Percentiles rank a stretch among this genome's conserved stretches.
These are phyloP conservation scores for Eucalyptus regnans DNA, from an alignment of 345 rosid species.

Conservation along the genomic window DNA sequence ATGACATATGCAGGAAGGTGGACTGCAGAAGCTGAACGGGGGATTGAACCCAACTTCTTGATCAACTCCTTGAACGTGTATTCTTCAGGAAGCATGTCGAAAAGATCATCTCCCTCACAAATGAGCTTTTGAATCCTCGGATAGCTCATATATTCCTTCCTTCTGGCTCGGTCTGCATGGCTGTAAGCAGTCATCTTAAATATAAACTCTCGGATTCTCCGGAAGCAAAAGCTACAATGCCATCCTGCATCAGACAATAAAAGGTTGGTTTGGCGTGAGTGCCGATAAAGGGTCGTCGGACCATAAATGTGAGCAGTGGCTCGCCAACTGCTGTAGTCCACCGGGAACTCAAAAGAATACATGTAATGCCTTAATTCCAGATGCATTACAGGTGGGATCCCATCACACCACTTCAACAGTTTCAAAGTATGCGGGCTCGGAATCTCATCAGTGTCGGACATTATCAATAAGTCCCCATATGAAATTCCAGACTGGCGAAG, in stretches of 20 bases:
- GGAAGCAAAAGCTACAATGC: constrained; percentile 93
- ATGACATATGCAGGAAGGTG: constrained; percentile 81
- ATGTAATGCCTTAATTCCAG: constrained; percentile 68
- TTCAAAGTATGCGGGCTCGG: constrained; percentile 79
- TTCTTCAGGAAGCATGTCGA: constrained; percentile 88
- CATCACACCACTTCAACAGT: constrained; percentile 77
- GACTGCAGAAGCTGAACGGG: constrained; percentile 77
- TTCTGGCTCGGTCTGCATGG: constrained; percentile 78
- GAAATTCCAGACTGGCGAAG: constrained; percentile 49
- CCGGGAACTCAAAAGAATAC: constrained; percentile 89
- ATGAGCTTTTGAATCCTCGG: constrained; percentile 55
- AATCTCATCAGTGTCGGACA: constrained; percentile 81
- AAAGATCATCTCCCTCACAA: constrained; percentile 67
- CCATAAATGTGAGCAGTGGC: constrained; percentile 43
- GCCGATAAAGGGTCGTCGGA: constrained; percentile 50
- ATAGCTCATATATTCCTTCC: constrained; percentile 28
- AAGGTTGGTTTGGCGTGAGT: constrained; percentile 53
- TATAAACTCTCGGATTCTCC: constrained; percentile 47
- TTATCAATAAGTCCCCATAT: constrained; percentile 58
- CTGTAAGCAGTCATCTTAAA: constrained; percentile 93
- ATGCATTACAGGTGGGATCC: constrained; percentile 54
- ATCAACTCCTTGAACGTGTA: constrained; percentile 68
- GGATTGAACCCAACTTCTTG: constrained; percentile 72
- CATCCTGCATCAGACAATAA: constrained; percentile 87
- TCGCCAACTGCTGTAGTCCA: constrained; percentile 87